Evolutionary conservation across 139 green algal genomes (phyloP), one percentile per base, ranked within the genome.

Genomic region (Closterium sp.): DNA sequence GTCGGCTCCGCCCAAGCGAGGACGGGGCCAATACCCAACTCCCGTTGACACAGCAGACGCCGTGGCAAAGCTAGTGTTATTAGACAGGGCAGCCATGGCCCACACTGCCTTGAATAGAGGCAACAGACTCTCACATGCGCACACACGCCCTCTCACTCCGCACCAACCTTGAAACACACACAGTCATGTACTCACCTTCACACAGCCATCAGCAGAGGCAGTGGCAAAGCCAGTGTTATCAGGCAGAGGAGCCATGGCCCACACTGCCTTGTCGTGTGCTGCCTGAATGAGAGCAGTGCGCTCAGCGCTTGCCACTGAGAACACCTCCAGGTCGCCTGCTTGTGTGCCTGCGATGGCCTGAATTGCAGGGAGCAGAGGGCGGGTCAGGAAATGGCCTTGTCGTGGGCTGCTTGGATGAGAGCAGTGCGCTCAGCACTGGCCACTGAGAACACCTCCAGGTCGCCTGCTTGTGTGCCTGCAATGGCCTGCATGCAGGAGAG

Each of bases 311-410:
- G 34, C 93, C 31, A 95, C 84, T 42, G 92, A 87, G 85, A 93
- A 92, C 19, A 95, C 27, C 89, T 95, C 90, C 87, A 95, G n/a
- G 30, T 29, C 42, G 4, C 93, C 89, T 6, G 50, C 31, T 87
- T 95, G 93, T 28, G 92, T 95, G 10, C 93, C 94, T 29, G 94
- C 89, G 9, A 95, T 88, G 27, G 85, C 91, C 38, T 93, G 89
- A 6, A 6, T 73, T 62, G 87, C 34, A 42, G 34, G 34, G 34
- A 42, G 34, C 34, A 42, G 34, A 17, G 86, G 5, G 86, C 3
- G 30, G 30, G 21, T 6, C 13, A 21, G n/a, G n/a, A n/a, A n/a
- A n/a, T n/a, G n/a, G 91, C 93, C 62, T 79, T 79, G 50, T 31
- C 31, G 45, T 95, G 93, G 30, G 93, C 93, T 13, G 88, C 91